Evolutionary conservation across 75 land plant genomes (phyloP).

Genomic region (Sequoiadendron giganteum): DNA sequence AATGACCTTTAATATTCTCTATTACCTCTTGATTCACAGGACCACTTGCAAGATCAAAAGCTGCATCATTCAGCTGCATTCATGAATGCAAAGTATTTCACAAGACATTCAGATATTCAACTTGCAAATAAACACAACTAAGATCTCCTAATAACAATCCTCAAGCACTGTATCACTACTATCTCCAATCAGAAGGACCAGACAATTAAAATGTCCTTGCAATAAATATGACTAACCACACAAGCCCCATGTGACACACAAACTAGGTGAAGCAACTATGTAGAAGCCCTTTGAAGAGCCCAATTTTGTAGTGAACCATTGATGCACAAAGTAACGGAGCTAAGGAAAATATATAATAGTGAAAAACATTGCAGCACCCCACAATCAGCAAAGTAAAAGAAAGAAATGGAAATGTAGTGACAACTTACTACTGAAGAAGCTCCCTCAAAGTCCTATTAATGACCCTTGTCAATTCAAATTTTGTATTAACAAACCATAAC

Average conservation of each 20-base stretch:
- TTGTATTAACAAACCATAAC: neutral
- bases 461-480: neutral
- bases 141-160: neutral
- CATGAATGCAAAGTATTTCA: neutral
- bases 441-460: neutral
- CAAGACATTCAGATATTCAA: neutral
- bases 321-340: neutral
- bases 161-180: neutral
- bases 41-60: constrained; percentile 87
- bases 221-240: constrained; percentile 1
- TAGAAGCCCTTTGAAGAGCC: neutral
- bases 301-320: neutral
- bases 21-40: constrained; percentile 72
- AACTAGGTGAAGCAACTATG: neutral
- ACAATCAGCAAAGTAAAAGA: neutral
- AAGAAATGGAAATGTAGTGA: neutral
- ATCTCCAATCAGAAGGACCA: constrained; percentile 1
- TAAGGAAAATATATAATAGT: neutral
- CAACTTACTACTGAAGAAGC: neutral
- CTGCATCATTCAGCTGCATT: constrained; percentile 86
- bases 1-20: neutral
- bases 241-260: neutral
- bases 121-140: neutral
- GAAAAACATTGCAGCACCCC: neutral
- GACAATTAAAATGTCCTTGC: constrained; percentile 1